Base-by-base conservation (phyloP, 305 asterid genomes). In the Solanum hybrid region DNA sequence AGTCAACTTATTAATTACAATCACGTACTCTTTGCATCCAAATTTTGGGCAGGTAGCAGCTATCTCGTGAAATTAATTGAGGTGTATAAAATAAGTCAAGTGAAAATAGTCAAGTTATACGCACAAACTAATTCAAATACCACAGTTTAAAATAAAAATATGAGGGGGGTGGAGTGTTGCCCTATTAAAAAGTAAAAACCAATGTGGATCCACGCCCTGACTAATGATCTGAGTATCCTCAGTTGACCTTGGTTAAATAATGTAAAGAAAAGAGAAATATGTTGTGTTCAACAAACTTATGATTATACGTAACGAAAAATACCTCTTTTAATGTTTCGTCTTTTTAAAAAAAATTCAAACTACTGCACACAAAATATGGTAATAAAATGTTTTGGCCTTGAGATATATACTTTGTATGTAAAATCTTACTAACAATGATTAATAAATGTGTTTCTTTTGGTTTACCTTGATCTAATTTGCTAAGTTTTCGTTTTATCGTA, bases 31-130 rank as follows among this genome's bases (percentile, higher is more conserved):
- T 36, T 79, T 37, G 22, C 84, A 32, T 36, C 14, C 2, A 68
- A n/a, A 9, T 4, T 68, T 68, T 68, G 14, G n/a, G 1, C 2
- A 29, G 24, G 0, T 14, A 6, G 0, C 0, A 15, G 0, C 0
- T 14, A 7, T 3, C 7, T 7, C 14, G 1, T 77, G 0, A 32
- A 77, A 17, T 31, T 77, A 32, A 17, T 15, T 77, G 7, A 5
- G 12, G 6, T 8, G 14, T 8, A 15, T 7, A 15, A 7, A 31
- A 1, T 7, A 1, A 15, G 0, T 32, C 4, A 15, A 36, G 6
- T 6, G 8, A 15, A 1, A 51, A 5, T 51, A 51, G 1, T 51
- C 0, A 0, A 15, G 22, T 41, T 41, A 41, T 13, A 29, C 31
- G 2, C 7, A 41, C 6, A 41, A 41, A 13, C 57, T 41, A 41